These are phyloP conservation scores for Coniochaeta hoffmannii DNA, from an alignment of 2,329 filamentous ascomycete genomes.

Conservation along the genomic window DNA sequence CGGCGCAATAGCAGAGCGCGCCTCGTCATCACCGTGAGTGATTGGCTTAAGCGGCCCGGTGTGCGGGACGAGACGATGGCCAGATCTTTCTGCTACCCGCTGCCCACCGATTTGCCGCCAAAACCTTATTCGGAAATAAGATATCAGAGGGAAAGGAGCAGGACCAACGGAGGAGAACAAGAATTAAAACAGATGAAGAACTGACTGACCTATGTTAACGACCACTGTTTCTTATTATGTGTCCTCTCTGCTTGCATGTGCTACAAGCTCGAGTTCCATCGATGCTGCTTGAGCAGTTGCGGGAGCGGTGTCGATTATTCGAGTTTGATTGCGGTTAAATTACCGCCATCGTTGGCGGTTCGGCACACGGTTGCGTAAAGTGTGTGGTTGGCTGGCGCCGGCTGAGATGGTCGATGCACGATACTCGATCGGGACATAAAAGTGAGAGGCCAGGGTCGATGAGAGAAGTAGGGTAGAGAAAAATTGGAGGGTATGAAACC, in stretches of 20 bases:
- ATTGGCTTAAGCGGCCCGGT: neutral
- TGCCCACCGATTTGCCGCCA: neutral
- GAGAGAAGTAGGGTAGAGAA: conserved; percentile 3
- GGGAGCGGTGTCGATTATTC: neutral
- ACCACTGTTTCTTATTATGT: neutral
- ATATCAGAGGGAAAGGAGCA: neutral
- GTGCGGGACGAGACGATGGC: neutral
- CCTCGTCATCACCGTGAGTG: neutral
- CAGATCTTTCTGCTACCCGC: neutral
- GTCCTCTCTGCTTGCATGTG: neutral
- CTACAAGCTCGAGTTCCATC: neutral
- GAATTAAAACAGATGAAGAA: neutral
- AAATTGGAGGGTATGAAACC: conserved; percentile 7
- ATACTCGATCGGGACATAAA: neutral
- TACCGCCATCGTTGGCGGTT: conserved; percentile 12
- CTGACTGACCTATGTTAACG: neutral
- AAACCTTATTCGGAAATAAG: neutral
- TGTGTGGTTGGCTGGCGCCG: conserved; percentile 3
- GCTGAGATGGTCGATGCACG: neutral
- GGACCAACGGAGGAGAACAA: neutral
- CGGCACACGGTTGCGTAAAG: conserved; percentile 6
- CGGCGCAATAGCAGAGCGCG: neutral
- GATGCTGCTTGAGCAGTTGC: neutral
- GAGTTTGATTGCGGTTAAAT: conserved; percentile 11
- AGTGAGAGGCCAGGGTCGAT: neutral